Conservation (phyloP, 345 rosid species). For the Stellera chamaejasme region DNA sequence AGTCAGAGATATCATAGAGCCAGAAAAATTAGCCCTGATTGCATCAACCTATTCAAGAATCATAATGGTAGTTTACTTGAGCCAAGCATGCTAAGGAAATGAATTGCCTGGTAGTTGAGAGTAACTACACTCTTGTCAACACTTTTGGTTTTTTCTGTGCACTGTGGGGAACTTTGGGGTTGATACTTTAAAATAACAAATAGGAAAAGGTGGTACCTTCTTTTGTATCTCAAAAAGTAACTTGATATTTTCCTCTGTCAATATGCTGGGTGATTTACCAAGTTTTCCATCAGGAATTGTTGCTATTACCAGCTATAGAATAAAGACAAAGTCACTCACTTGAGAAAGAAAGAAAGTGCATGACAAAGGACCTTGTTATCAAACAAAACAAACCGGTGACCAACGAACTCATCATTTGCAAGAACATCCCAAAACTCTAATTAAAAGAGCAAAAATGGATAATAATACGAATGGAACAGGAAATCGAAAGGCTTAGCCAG, state of each 20-base stretch:
- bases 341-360: neutral
- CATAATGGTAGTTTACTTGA: slow-evolving; percentile 7
- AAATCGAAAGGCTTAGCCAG: too few species aligned
- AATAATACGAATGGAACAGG: neutral
- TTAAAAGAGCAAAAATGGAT: neutral
- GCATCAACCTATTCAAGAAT: slow-evolving; percentile 64
- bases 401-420: too few species aligned
- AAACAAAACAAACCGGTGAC: neutral
- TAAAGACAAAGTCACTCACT: slow-evolving; percentile 16
- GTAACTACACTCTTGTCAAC: neutral
- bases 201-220: slow-evolving; percentile 44
- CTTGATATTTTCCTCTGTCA: slow-evolving; percentile 81
- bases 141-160: too few species aligned
- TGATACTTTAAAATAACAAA: slow-evolving; percentile 1
- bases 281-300: slow-evolving; percentile 48
- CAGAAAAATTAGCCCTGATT: slow-evolving; percentile 71
- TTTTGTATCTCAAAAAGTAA: slow-evolving; percentile 88
- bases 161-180: too few species aligned
- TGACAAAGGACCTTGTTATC: neutral
- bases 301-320: slow-evolving; percentile 73
- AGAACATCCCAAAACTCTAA: too few species aligned
- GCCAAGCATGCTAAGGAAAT: neutral
- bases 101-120: neutral
- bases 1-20: slow-evolving; percentile 67
- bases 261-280: slow-evolving; percentile 54